These are phyloP conservation scores for Eimeria sp. DNA, from an alignment of 169 alveolate genomes.

Conservation along the genomic window DNA sequence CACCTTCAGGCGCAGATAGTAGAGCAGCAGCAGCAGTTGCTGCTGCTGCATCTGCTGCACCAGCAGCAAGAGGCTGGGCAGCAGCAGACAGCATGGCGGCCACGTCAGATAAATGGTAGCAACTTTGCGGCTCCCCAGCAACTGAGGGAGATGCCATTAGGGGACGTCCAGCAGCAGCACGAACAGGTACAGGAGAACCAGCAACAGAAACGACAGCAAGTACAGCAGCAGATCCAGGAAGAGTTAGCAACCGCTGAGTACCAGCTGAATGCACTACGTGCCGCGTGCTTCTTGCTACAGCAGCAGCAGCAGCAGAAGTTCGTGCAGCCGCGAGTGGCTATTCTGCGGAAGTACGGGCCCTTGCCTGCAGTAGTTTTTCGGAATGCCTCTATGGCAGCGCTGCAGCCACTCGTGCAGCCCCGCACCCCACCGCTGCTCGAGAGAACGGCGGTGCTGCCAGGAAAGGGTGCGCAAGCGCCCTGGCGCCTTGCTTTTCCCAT, in stretches of 20 bases:
- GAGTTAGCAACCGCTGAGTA: not conserved
- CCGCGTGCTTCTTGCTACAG: not conserved
- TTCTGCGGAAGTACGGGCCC: not conserved
- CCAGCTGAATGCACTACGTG: slow-evolving; percentile 4
- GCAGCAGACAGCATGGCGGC: not conserved
- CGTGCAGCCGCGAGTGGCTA: not conserved
- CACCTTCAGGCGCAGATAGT: not conserved
- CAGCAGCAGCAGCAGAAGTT: slow-evolving; percentile 43
- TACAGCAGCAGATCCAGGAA: not conserved
- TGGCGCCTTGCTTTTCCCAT: not conserved
- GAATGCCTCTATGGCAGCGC: not conserved
- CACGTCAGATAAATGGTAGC: not conserved
- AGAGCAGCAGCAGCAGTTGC: slow-evolving; percentile 11
- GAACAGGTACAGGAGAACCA: slow-evolving; percentile 18
- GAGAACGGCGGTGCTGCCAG: not conserved
- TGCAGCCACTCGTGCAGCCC: not conserved
- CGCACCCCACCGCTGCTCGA: not conserved
- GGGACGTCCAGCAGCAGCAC: not conserved
- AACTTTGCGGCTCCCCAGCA: not conserved
- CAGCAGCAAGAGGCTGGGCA: slow-evolving; percentile 26
- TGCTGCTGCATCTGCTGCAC: not conserved
- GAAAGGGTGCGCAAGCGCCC: not conserved
- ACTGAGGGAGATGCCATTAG: not conserved
- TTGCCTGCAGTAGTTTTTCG: slow-evolving; percentile 9
- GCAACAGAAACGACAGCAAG: not conserved